Conservation (phyloP, 2,329 filamentous ascomycete genomes). For the Incumbomyces lentus region DNA sequence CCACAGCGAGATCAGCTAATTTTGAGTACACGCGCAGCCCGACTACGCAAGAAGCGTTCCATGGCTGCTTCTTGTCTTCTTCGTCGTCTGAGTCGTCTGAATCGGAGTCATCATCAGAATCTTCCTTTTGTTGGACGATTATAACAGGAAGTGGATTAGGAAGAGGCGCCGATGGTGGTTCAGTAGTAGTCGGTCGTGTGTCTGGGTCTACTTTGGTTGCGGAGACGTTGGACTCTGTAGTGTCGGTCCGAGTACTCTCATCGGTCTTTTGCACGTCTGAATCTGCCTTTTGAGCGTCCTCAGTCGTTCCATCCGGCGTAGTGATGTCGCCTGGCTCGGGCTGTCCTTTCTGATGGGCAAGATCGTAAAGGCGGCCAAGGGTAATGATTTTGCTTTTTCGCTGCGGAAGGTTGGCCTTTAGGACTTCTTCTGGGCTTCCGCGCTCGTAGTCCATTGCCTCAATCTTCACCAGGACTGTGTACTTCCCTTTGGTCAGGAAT, state of each 20-base stretch:
- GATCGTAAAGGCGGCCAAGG: slow-evolving; percentile 36
- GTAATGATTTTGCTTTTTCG: slow-evolving; percentile 59
- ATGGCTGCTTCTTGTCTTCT: slow-evolving; percentile 30
- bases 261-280: slow-evolving; percentile 22
- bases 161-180: not conserved
- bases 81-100: slow-evolving; percentile 3
- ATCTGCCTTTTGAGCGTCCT: slow-evolving; percentile 21
- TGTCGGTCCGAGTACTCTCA: slow-evolving; percentile 1
- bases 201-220: not conserved
- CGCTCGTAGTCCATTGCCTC: slow-evolving; percentile 51
- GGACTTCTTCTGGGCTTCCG: slow-evolving; percentile 44
- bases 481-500: slow-evolving; percentile 61
- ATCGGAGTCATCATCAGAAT: slow-evolving; percentile 17
- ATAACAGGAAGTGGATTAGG: not conserved
- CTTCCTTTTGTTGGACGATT: slow-evolving; percentile 4
- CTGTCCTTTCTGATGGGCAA: slow-evolving; percentile 36
- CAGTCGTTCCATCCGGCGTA: not conserved
- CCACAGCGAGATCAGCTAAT: slow-evolving; percentile 33
- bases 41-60: slow-evolving; percentile 53
- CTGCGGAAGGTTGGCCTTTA: slow-evolving; percentile 52
- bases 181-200: not conserved
- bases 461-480: slow-evolving; percentile 66
- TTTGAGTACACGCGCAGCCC: slow-evolving; percentile 46
- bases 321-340: slow-evolving; percentile 26
- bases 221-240: not conserved